Evolutionary conservation across 75 land plant species (phyloP), one percentile per base, ranked within the genome.

Genomic region (Picea sitchensis): DNA sequence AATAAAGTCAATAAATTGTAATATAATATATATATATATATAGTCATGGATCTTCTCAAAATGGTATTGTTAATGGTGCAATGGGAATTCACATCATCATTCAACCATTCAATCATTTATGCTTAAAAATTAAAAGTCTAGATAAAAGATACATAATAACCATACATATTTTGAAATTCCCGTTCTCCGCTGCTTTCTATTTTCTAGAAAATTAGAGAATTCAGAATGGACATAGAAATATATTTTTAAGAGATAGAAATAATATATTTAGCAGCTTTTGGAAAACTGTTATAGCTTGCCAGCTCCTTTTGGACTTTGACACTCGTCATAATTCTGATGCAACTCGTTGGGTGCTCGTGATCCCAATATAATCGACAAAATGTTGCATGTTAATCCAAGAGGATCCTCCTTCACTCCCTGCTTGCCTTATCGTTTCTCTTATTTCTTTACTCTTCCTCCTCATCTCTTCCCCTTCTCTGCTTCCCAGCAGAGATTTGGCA

Each of bases 371-470:
- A 20, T 79, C 62, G n/a, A 84, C 77, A 62, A 87, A 82, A 2
- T 41, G 78, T 32, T 59, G 65, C 30, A 84, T 60, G 61, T 84
- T 82, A 14, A 17, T 13, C 30, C 80, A 77, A 3, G 92, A 87
- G 9, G 84, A 77, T 34, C 92, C 92, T 59, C 87, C 85, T 31
- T 75, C 44, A 41, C 51, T 77, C 3, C 74, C 76, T 3, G 91
- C 87, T n/a, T 83, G 82, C 62, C 34, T 59, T 41, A 83, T 80
- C 26, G 78, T 76, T 5, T 78, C 62, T 80, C 71, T 81, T 80
- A 83, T 77, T 69, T 67, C 63, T 34, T 18, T 38, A 13, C 82
- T 84, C 4, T 61, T 87, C 34, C 36, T 75, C 38, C 81, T 82
- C 12, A 84, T 77, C 82, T 85, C 89, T 41, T 65, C 59, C 3